Evolutionary conservation across 805 yeast species (phyloP).

Genomic region (Ogataea allantospora): DNA sequence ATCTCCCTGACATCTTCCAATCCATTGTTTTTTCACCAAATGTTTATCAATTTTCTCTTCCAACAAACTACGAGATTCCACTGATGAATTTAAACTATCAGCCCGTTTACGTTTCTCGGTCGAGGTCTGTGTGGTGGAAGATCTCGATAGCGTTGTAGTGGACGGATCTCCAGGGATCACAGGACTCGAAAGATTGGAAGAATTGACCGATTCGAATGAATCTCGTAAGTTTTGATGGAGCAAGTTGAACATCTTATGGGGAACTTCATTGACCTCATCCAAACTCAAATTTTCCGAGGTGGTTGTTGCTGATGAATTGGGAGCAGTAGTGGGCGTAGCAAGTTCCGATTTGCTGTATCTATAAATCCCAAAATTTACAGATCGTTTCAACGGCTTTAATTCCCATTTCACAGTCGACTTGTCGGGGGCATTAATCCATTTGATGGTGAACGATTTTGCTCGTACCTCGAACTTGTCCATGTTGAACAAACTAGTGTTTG

Average conservation of each 20-base stretch:
- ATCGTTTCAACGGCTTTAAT: constrained; percentile 70
- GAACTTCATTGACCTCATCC: constrained; percentile 32
- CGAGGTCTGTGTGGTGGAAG: neutral
- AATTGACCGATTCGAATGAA: constrained; percentile 23
- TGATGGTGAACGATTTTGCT: constrained; percentile 82
- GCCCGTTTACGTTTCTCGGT: constrained; percentile 15
- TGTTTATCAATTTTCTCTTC: constrained; percentile 59
- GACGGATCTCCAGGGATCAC: constrained; percentile 1
- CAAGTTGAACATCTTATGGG: constrained; percentile 28
- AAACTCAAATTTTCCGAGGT: constrained; percentile 24
- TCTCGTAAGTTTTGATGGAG: constrained; percentile 20
- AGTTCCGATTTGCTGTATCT: constrained; percentile 25
- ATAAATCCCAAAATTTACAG: constrained; percentile 43
- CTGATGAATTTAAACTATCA: constrained; percentile 32
- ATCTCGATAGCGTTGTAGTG: neutral
- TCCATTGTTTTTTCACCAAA: constrained; percentile 48
- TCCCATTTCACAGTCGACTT: constrained; percentile 72
- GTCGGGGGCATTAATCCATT: constrained; percentile 83
- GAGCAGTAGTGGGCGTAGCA: constrained; percentile 12
- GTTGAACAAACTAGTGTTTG: neutral
- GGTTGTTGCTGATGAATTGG: constrained; percentile 17
- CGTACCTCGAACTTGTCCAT: constrained; percentile 94
- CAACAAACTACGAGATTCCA: constrained; percentile 30
- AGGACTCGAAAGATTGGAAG: constrained; percentile 7
- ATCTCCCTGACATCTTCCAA: constrained; percentile 58